Evolutionary conservation across 805 yeast species (phyloP).

Genomic region (Candida stauntonica): DNA sequence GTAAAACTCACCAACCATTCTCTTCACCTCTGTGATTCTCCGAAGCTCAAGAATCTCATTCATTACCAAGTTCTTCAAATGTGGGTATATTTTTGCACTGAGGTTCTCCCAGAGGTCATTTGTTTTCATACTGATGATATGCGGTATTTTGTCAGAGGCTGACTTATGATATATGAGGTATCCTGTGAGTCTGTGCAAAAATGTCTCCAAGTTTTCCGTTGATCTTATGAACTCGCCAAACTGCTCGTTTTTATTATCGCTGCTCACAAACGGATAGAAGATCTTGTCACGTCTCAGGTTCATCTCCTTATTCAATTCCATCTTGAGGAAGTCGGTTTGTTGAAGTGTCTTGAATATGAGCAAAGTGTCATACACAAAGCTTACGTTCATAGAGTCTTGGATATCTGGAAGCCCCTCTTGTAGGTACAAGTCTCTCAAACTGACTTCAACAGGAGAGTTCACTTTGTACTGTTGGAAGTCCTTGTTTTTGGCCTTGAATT

Average conservation of each 20-base stretch:
- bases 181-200: conserved; percentile 62
- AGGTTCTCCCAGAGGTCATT: conserved; percentile 76
- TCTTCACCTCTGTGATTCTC: conserved; percentile 41
- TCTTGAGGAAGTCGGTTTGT: conserved; percentile 54
- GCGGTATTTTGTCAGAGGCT: conserved; percentile 58
- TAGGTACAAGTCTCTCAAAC: conserved; percentile 57
- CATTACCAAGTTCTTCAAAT: conserved; percentile 44
- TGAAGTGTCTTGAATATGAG: conserved; percentile 75
- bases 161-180: conserved; percentile 74
- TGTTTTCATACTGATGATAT: conserved; percentile 48
- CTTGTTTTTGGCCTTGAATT: conserved; percentile 39
- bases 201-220: conserved; percentile 45
- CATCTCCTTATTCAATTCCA: conserved; percentile 68
- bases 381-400: conserved; percentile 46
- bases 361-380: conserved; percentile 78
- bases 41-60: conserved; percentile 38
- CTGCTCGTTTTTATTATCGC: conserved; percentile 32
- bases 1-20: conserved; percentile 58
- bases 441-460: conserved; percentile 81
- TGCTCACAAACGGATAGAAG: conserved; percentile 57
- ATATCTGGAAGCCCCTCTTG: conserved; percentile 35
- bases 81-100: conserved; percentile 53
- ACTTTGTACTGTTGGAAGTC: conserved; percentile 56
- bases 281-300: conserved; percentile 64
- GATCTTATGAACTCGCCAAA: conserved; percentile 26